These are phyloP conservation scores for Geranium brycei DNA, from an alignment of 345 rosid genomes.

Conservation along the genomic window DNA sequence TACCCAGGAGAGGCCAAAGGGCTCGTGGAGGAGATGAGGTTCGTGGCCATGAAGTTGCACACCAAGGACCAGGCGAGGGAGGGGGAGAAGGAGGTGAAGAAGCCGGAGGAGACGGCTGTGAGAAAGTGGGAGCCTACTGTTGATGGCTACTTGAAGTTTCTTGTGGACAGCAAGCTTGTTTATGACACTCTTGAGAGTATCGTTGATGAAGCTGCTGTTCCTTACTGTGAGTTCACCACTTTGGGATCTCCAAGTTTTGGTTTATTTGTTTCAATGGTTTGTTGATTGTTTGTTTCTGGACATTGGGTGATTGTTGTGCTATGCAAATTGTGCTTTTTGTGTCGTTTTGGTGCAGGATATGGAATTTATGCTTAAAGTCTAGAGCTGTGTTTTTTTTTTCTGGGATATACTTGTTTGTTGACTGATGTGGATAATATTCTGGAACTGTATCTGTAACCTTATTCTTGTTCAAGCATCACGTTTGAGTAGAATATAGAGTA, in stretches of 20 bases:
- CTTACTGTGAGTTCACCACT: constrained; percentile 47
- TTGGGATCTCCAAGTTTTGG: no score
- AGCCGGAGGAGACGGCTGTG: constrained; percentile 55
- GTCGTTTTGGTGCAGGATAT: no score
- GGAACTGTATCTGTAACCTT: no score
- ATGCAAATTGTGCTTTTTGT: no score
- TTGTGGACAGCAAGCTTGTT: constrained; percentile 85
- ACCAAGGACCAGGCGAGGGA: constrained; percentile 79
- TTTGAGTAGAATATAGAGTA: no score
- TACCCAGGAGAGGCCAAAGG: constrained; percentile 88
- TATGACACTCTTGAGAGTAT: constrained; percentile 78
- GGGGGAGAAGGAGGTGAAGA: constrained; percentile 67
- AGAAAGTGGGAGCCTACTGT: constrained; percentile 67
- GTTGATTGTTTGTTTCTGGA: neutral
- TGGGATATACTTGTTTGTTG: no score
- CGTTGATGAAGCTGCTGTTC: constrained; percentile 43
- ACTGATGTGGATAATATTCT: no score
- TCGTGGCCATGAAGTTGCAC: constrained; percentile 86
- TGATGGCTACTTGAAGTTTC: constrained; percentile 75
- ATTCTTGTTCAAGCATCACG: no score
- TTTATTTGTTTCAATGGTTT: neutral
- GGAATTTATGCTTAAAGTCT: no score
- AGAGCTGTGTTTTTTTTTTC: no score
- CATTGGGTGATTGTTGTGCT: no score
- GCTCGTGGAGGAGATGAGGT: constrained; percentile 99